Conservation (phyloP, 257 asterid genomes). For the Linderniella brevidens region DNA sequence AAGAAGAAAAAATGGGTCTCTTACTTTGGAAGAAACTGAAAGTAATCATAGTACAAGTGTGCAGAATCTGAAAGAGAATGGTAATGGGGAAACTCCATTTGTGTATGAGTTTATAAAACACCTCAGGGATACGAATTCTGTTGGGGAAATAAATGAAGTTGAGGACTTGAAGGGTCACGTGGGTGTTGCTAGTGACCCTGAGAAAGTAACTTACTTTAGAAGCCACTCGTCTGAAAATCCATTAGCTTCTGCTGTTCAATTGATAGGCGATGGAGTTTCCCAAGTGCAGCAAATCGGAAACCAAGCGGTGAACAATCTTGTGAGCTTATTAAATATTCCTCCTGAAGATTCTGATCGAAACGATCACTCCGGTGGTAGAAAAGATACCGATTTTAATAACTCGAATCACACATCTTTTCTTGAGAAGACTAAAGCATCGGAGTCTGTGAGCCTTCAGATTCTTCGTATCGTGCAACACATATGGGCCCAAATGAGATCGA, state of each 20-base stretch:
- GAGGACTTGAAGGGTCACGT: conserved; percentile 32
- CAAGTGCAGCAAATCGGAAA: conserved; percentile 93
- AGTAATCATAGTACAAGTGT: conserved; percentile 25
- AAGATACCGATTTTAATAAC: conserved; percentile 16
- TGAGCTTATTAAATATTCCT: conserved; percentile 63
- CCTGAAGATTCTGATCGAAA: conserved; percentile 63
- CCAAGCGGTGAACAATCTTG: conserved; percentile 84
- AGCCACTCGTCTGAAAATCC: conserved; percentile 54
- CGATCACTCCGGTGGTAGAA: conserved; percentile 21
- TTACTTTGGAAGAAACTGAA: conserved; percentile 25
- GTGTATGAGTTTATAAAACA: conserved; percentile 31
- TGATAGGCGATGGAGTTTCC: conserved; percentile 85
- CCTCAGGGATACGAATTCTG: conserved; percentile 21
- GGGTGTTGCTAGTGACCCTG: conserved; percentile 19
- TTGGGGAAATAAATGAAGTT: conserved; percentile 63
- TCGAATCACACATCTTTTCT: conserved; percentile 54
- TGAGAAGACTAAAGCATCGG: conserved; percentile 32
- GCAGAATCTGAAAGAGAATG: conserved; percentile 44
- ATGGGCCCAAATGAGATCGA: conserved; percentile 91
- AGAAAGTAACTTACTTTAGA: conserved; percentile 31
- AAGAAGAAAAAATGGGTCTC: conserved; percentile 42
- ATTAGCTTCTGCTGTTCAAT: conserved; percentile 79
- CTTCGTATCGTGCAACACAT: conserved; percentile 63
- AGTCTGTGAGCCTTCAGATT: conserved; percentile 32
- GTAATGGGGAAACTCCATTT: conserved; percentile 34